These are phyloP conservation scores for Psilocybe subaeruginosa DNA, from an alignment of 768 basidiomycete species.

Conservation along the genomic window DNA sequence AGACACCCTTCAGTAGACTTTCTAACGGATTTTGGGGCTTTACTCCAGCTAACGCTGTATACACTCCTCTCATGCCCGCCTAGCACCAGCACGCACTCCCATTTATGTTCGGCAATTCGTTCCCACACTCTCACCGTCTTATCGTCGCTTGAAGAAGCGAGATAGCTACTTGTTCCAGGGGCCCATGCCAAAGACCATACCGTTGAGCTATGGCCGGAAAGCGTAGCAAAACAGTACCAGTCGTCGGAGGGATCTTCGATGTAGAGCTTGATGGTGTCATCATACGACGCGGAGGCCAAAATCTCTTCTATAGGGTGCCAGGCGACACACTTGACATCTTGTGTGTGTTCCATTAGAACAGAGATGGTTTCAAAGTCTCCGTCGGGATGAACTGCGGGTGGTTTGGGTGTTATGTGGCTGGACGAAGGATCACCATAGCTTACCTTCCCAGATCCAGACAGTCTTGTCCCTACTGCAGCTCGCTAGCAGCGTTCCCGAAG, in stretches of 20 bases:
- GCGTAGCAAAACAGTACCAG: constrained; percentile 87
- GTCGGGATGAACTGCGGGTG: constrained; percentile 76
- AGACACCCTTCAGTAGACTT: constrained; percentile 39
- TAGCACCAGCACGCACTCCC: constrained; percentile 63
- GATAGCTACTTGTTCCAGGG: constrained; percentile 67
- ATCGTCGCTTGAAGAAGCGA: constrained; percentile 89
- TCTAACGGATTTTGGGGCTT: constrained; percentile 15
- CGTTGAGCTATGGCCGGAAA: constrained; percentile 82
- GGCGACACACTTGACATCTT: constrained; percentile 93
- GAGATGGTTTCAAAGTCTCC: constrained; percentile 93
- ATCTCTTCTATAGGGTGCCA: constrained; percentile 99
- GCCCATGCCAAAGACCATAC: constrained; percentile 91
- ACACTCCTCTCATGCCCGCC: constrained; percentile 73
- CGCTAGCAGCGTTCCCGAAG: constrained; percentile 81
- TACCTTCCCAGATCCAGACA: constrained; percentile 99
- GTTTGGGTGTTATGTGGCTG: neutral
- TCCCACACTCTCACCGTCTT: constrained; percentile 86
- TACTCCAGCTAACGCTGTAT: constrained; percentile 80
- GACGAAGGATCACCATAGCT: constrained; percentile 5
- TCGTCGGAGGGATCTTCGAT: constrained; percentile 93
- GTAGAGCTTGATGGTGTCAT: constrained; percentile 94
- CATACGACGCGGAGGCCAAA: constrained; percentile 95
- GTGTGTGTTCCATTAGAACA: constrained; percentile 95
- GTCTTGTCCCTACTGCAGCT: constrained; percentile 97
- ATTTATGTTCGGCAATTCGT: constrained; percentile 60